phyloP scores from a whole-genome alignment of 2,329 filamentous ascomycete species.

The Fusarium falciforme region DNA sequence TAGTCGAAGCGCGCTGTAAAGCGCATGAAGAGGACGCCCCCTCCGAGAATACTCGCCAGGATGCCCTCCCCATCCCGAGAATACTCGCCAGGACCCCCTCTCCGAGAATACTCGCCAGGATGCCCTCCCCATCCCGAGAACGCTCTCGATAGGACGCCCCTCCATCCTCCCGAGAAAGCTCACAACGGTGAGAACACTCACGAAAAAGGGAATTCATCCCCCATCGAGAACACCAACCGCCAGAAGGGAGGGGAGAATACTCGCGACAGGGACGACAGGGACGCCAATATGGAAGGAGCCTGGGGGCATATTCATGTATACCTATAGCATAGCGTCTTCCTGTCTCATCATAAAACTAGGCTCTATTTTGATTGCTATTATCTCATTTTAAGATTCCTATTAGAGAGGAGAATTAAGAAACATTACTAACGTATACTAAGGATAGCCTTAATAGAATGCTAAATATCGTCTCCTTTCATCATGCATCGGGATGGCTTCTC shows the following conservation, averaged over 20 bases:
- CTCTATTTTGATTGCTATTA: not conserved
- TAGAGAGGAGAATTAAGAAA: not conserved
- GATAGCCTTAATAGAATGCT: too few species aligned
- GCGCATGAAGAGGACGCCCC: not conserved
- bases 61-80: too few species aligned
- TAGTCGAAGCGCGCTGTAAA: too few species aligned
- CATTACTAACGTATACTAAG: too few species aligned
- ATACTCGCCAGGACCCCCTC: not conserved
- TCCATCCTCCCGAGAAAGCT: too few species aligned
- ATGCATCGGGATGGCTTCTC: too few species aligned
- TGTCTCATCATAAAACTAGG: not conserved
- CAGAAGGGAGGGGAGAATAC: not conserved
- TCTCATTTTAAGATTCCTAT: not conserved
- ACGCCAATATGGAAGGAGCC: not conserved
- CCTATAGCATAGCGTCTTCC: not conserved
- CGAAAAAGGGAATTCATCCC: too few species aligned
- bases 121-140: too few species aligned
- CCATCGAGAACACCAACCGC: too few species aligned
- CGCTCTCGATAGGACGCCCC: too few species aligned
- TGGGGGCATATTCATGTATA: not conserved
- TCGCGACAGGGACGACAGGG: not conserved
- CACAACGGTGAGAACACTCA: too few species aligned
- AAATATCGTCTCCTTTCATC: too few species aligned
- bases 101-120: not conserved
- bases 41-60: not conserved